These are phyloP conservation scores for Circinella minor DNA, from an alignment of 371 early-diverging fungal genomes.

Conservation along the genomic window DNA sequence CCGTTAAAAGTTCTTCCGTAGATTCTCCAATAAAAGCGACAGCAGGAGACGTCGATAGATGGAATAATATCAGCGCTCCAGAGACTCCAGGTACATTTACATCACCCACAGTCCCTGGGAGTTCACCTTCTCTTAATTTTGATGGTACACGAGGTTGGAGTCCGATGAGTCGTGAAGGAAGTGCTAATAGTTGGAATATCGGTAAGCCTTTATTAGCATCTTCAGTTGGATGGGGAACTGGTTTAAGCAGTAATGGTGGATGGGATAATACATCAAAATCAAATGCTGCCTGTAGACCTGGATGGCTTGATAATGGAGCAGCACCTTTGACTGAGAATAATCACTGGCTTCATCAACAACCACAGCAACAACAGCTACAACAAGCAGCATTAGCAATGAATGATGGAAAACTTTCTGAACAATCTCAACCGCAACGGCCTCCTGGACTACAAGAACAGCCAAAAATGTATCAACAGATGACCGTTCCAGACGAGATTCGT, in stretches of 20 bases:
- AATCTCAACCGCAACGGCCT: neutral
- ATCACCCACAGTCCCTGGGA: neutral
- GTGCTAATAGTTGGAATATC: neutral
- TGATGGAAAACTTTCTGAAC: neutral
- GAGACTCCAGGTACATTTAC: conserved; percentile 1
- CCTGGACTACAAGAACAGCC: conserved; percentile 9
- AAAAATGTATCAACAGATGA: neutral
- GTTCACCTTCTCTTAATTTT: neutral
- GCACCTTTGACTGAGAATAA: neutral
- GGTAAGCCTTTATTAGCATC: neutral
- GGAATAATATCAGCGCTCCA: neutral
- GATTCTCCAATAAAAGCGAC: neutral
- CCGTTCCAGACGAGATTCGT: conserved; percentile 4
- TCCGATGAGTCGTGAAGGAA: conserved; percentile 5
- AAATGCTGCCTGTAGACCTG: conserved; percentile 2
- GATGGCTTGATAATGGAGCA: conserved; percentile 5
- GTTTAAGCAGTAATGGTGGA: neutral
- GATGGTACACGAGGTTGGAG: neutral
- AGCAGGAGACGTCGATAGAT: neutral
- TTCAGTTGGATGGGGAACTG: neutral
- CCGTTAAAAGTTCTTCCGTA: neutral
- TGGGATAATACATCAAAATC: neutral
- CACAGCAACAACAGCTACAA: neutral
- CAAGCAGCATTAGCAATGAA: neutral
- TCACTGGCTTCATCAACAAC: conserved; percentile 7